Conservation (phyloP, 768 basidiomycete species). For the Collybia sp. region DNA sequence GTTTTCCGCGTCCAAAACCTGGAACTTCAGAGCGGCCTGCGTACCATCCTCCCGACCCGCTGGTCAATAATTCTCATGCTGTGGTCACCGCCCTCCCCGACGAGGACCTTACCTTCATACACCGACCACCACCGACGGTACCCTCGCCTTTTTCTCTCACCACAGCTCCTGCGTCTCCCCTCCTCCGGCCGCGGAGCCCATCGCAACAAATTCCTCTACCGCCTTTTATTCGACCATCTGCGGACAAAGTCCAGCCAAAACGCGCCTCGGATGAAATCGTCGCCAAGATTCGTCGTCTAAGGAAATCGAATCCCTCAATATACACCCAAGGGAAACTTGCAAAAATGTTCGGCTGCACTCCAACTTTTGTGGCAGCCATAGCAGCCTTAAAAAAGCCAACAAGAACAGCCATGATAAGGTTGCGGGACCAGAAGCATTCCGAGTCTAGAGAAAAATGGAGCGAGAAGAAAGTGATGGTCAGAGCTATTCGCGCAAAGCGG, state of each 20-base stretch:
- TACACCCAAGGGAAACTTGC: constrained; percentile 70
- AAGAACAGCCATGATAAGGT: constrained; percentile 35
- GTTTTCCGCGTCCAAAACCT: constrained; percentile 43
- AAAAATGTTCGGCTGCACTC: constrained; percentile 69
- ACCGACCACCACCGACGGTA: constrained; percentile 77
- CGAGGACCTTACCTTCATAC: constrained; percentile 70
- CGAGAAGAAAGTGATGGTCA: constrained; percentile 56
- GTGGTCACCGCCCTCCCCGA: constrained; percentile 44
- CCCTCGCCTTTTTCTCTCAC: constrained; percentile 71
- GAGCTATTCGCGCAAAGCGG: constrained; percentile 64
- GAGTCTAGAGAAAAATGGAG: constrained; percentile 58
- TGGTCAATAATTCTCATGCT: constrained; percentile 47
- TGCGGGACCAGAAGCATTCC: constrained; percentile 43
- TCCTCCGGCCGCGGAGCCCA: constrained; percentile 45
- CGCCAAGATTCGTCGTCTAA: constrained; percentile 51
- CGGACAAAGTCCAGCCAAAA: constrained; percentile 22
- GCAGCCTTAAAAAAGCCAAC: constrained; percentile 56
- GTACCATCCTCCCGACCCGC: constrained; percentile 53
- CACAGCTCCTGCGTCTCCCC: constrained; percentile 65
- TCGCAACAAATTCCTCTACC: constrained; percentile 32
- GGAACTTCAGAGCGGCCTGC: constrained; percentile 52
- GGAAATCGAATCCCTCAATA: constrained; percentile 47
- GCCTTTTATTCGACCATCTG: constrained; percentile 40
- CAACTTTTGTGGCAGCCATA: constrained; percentile 58
- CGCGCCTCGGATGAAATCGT: constrained; percentile 51